Evolutionary conservation across 805 yeast species (phyloP), one percentile per base, ranked within the genome.

Genomic region (Maudiozyma turicensis): DNA sequence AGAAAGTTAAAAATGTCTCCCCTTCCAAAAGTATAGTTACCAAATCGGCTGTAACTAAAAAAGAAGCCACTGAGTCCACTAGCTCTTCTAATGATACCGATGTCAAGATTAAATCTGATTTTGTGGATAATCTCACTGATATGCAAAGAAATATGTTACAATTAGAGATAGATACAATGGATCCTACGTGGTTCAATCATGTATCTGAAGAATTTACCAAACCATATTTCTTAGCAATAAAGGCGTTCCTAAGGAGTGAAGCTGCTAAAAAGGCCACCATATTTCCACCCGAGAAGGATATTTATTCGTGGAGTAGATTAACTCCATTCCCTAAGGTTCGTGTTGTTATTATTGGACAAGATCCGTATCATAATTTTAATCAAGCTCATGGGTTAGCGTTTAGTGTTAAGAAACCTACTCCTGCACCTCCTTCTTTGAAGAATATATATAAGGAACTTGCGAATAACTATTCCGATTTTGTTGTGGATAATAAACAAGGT

Each of bases 301-400:
- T 93, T 20, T 93, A 93, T 63, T 86, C 97, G 0, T 93, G 98
- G 97, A 82, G 95, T 2, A 76, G 88, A 33, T 72, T 82, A 14
- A 88, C 98, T 0, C 95, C 96, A 0, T 70, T 91, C 20, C 70
- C 78, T 4, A 64, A 76, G 3, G 85, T 89, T 15, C 82, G 80
- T 59, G 93, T 91, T 30, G 75, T 93, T 1, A 76, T 93, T 10
- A 70, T 93, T 43, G 99, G 99, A 0, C 99, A 93, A 65, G 99
- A 93, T 64, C 99, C 99, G 0, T 93, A 93, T 64, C 99, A 93
- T 66, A 88, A 89, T 64, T 67, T 67, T 57, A 85, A 86, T 63
- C 99, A 93, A 65, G 99, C 99, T 0, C 99, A 93, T 61, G 99
- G 99, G 0, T 70, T 93, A 31, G 98, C 99, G 3, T 93, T 93